Evolutionary conservation across 2,329 filamentous ascomycete species (phyloP).

Genomic region (Trichoderma lentiforme): DNA sequence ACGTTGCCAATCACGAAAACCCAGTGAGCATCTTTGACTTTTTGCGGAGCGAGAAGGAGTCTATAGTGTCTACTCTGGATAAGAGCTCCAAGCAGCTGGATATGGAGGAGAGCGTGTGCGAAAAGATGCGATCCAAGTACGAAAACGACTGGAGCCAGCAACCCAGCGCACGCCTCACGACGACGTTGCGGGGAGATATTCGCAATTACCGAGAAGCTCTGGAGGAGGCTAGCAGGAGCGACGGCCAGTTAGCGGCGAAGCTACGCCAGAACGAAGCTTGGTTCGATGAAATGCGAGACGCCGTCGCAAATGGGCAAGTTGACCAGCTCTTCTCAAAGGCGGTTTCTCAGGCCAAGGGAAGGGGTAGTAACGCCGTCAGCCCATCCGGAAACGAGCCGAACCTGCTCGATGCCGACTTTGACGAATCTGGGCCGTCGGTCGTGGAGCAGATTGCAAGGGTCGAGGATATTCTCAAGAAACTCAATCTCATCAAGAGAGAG

Average conservation of each 20-base stretch:
- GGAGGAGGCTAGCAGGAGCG: slow-evolving; percentile 83
- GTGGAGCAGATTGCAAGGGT: slow-evolving; percentile 85
- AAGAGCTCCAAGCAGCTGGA: slow-evolving; percentile 84
- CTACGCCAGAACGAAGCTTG: slow-evolving; percentile 82
- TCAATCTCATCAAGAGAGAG: slow-evolving; percentile 90
- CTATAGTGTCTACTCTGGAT: slow-evolving; percentile 70
- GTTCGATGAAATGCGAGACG: slow-evolving; percentile 92
- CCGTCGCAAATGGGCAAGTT: slow-evolving; percentile 80
- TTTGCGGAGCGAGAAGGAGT: slow-evolving; percentile 72
- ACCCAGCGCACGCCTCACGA: slow-evolving; percentile 83
- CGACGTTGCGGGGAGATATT: slow-evolving; percentile 82
- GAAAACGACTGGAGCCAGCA: slow-evolving; percentile 96
- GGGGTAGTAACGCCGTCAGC: slow-evolving; percentile 58
- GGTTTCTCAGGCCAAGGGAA: slow-evolving; percentile 72
- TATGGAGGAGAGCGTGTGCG: slow-evolving; percentile 95
- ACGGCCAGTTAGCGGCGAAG: slow-evolving; percentile 77
- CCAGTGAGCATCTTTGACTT: slow-evolving; percentile 77
- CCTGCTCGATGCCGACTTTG: slow-evolving; percentile 88
- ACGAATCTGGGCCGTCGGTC: slow-evolving; percentile 74
- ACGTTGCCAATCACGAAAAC: slow-evolving; percentile 80
- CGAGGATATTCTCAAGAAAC: slow-evolving; percentile 84
- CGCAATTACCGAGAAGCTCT: slow-evolving; percentile 83
- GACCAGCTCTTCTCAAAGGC: slow-evolving; percentile 87
- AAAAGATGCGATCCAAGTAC: slow-evolving; percentile 99
- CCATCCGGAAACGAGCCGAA: slow-evolving; percentile 66